These are phyloP conservation scores for Mucor racemosus DNA, from an alignment of 371 early-diverging fungal species.

Conservation along the genomic window DNA sequence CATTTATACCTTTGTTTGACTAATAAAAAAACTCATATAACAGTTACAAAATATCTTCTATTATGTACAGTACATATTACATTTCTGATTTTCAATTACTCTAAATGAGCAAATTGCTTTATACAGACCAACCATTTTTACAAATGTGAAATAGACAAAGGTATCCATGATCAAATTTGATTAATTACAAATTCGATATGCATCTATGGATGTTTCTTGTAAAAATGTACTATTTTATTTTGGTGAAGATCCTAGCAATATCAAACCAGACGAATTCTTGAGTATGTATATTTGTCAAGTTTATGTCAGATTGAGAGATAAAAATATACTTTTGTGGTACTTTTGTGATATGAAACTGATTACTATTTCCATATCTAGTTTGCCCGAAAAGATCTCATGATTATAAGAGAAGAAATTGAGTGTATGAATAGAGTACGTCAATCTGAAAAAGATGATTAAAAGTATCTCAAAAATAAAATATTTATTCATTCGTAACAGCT, in stretches of 20 bases:
- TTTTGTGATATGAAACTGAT: too few species aligned
- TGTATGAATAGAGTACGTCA: background rate
- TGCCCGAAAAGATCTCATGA: background rate
- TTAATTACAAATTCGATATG: constrained; percentile 50
- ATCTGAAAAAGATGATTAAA: background rate
- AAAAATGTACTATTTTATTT: constrained; percentile 69
- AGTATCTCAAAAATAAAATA: background rate
- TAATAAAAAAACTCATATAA: too few species aligned
- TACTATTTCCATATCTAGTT: background rate
- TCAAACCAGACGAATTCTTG: constrained; percentile 89
- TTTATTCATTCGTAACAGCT: constrained; percentile 2
- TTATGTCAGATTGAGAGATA: constrained; percentile 73
- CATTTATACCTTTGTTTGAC: too few species aligned
- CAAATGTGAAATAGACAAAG: too few species aligned
- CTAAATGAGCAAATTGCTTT: too few species aligned
- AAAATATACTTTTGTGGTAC: too few species aligned
- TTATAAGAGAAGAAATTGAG: background rate
- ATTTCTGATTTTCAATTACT: too few species aligned
- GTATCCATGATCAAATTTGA: constrained; percentile 47
- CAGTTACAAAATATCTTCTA: too few species aligned
- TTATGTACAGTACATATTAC: too few species aligned
- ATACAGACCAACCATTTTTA: too few species aligned
- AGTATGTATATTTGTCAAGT: constrained; percentile 82
- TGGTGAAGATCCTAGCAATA: constrained; percentile 80
- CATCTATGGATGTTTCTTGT: constrained; percentile 65